Evolutionary conservation across 257 asterid genomes (phyloP), one percentile per base, ranked within the genome.

Genomic region (Perilla frutescens): DNA sequence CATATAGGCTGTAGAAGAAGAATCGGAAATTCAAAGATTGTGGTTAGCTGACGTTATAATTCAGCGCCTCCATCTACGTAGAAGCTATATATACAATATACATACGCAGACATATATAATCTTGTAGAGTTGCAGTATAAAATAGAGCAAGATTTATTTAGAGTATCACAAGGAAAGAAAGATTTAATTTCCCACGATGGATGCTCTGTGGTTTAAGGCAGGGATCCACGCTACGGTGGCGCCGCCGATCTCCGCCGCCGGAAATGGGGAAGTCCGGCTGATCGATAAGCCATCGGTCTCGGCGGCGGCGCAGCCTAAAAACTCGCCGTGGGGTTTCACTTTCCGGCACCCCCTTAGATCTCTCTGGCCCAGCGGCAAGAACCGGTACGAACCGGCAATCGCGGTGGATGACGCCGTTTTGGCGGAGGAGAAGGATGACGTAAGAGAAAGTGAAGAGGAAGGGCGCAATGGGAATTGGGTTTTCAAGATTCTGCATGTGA

Each of bases 331-430:
- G 97, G 97, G 96, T 2, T 92, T 88, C 65, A 86, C 91, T 53
- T 88, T 90, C 64, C 80, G 88, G 76, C 80, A 82, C 57, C 93
- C 98, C 51, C 82, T 89, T 68, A 83, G 97, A 86, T 90, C 96
- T 55, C 55, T 89, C 50, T 89, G 98, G 98, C 77, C 91, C 2
- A 83, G 79, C 6, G 85, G 83, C 1, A 87, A 78, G 61, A 81
- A 39, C 60, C 81, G 86, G 56, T 82, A 65, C 75, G 92, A 88
- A 11, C 82, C 87, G 66, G 91, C 93, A 43, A 79, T 88, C 60
- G 77, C 96, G 32, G 83, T 70, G 37, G 90, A 89, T 56, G 96
- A 86, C 70, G 84, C 92, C 49, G 92, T 92, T 59, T 31, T 78
- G 85, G 84, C 51, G 77, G 96, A 86, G 51, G 96, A 86, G 34